Conservation (phyloP, 352 stramenopile genomes). For the Peronospora belbahrii region DNA sequence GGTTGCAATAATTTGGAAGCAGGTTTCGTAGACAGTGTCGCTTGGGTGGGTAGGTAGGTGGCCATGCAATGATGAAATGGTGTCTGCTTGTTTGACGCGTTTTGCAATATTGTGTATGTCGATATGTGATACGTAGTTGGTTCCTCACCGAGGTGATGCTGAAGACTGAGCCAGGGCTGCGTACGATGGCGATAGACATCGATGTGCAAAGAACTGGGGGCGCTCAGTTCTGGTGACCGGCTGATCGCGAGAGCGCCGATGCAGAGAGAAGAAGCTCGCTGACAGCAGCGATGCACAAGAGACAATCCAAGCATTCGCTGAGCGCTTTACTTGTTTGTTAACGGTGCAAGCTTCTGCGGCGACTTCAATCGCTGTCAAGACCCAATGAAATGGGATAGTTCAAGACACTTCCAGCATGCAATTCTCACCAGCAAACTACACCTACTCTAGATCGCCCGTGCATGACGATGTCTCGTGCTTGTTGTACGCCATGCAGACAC, state of each 20-base stretch:
- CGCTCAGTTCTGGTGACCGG: conserved; percentile 18
- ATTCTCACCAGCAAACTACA: too few relatives aligned
- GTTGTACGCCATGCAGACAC: too few relatives aligned
- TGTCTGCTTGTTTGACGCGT: conserved; percentile 8
- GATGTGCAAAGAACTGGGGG: conserved; percentile 19
- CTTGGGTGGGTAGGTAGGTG: conserved; percentile 4
- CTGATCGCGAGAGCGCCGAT: conserved; percentile 16
- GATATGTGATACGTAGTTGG: conserved; percentile 15
- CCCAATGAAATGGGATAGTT: background rate
- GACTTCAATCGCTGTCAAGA: conserved; percentile 12
- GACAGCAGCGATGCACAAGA: conserved; percentile 16
- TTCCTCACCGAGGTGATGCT: conserved; percentile 15
- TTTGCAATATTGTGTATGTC: background rate
- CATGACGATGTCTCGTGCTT: too few relatives aligned
- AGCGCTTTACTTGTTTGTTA: background rate
- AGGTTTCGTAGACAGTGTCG: conserved; percentile 18
- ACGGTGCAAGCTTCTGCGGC: conserved; percentile 18
- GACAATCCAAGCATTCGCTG: conserved; percentile 16
- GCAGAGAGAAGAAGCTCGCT: conserved; percentile 5
- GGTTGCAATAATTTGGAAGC: conserved; percentile 7
- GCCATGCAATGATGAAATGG: conserved; percentile 14
- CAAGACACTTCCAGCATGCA: background rate
- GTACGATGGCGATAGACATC: conserved; percentile 14
- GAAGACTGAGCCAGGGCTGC: conserved; percentile 14
- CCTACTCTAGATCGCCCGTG: too few relatives aligned